Evolutionary conservation across 352 stramenopile species (phyloP).

Genomic region (Globisporangium canariense): DNA sequence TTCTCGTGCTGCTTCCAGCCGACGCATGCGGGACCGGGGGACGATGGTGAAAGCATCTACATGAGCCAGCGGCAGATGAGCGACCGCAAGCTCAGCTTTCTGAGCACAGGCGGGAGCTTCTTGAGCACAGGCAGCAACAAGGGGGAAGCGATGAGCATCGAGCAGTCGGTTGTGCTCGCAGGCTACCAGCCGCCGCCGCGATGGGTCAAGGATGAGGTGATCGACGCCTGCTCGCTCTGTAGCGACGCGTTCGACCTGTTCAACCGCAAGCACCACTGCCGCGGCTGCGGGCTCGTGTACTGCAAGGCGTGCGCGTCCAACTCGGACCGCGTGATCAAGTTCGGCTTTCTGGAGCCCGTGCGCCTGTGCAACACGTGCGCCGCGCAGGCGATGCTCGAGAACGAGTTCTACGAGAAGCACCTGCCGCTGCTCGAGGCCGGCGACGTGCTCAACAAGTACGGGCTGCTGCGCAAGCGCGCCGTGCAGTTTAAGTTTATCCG

Average conservation of each 20-base stretch:
- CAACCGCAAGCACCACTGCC: slow-evolving; percentile 68
- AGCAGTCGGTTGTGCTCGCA: slow-evolving; percentile 21
- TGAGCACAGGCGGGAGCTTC: slow-evolving; percentile 10
- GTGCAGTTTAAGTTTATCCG: slow-evolving; percentile 58
- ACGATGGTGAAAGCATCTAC: slow-evolving; percentile 34
- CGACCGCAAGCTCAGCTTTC: slow-evolving; percentile 13
- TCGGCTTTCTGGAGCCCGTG: slow-evolving; percentile 57
- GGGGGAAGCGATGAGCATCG: not conserved
- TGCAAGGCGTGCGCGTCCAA: slow-evolving; percentile 42
- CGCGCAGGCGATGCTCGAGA: slow-evolving; percentile 41
- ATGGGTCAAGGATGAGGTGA: slow-evolving; percentile 56
- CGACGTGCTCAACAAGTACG: slow-evolving; percentile 70
- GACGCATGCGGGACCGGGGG: slow-evolving; percentile 16
- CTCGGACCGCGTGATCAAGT: slow-evolving; percentile 65
- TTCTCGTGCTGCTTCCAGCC: slow-evolving; percentile 64
- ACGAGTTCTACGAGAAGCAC: slow-evolving; percentile 62
- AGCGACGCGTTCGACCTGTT: slow-evolving; percentile 52
- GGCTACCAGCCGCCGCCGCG: slow-evolving; percentile 47
- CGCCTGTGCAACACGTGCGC: slow-evolving; percentile 48
- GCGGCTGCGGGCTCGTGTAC: slow-evolving; percentile 55
- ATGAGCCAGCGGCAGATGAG: slow-evolving; percentile 29
- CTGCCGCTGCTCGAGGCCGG: slow-evolving; percentile 57
- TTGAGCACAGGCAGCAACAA: slow-evolving; percentile 9
- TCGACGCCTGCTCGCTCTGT: slow-evolving; percentile 53
- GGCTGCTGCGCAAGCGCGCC: slow-evolving; percentile 50